Conservation (phyloP, 2,329 filamentous ascomycete species). For the Aureobasidium sp. region DNA sequence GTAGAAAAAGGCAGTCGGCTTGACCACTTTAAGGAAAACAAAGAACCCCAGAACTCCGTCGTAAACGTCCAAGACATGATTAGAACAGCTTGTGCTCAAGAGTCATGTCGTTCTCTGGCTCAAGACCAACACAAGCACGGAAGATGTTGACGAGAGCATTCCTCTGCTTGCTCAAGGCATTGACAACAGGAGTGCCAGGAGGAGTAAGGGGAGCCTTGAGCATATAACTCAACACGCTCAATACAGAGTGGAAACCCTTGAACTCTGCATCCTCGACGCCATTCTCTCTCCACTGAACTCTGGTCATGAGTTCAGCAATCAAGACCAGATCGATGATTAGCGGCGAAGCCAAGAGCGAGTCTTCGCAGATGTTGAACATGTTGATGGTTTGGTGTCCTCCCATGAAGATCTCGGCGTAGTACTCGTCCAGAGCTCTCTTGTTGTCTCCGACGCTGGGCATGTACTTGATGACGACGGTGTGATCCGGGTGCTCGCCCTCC, state of each 20-base stretch:
- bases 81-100: slow-evolving; percentile 92
- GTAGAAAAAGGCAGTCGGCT: not conserved
- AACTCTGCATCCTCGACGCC: slow-evolving; percentile 48
- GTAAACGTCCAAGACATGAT: not conserved
- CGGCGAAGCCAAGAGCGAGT: slow-evolving; percentile 89
- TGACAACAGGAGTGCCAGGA: slow-evolving; percentile 89
- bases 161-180: slow-evolving; percentile 92
- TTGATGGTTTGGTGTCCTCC: slow-evolving; percentile 97
- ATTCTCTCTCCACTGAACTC: slow-evolving; percentile 75
- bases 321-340: slow-evolving; percentile 95
- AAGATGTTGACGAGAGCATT: slow-evolving; percentile 95
- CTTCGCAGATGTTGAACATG: slow-evolving; percentile 98
- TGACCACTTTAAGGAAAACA: not conserved
- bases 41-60: not conserved
- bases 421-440: slow-evolving; percentile 97
- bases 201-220: slow-evolving; percentile 89
- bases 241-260: slow-evolving; percentile 92
- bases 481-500: slow-evolving; percentile 88
- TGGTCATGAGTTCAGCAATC: slow-evolving; percentile 95
- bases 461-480: slow-evolving; percentile 99
- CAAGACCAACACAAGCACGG: slow-evolving; percentile 90
- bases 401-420: slow-evolving; percentile 98
- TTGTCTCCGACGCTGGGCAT: slow-evolving; percentile 98
- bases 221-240: slow-evolving; percentile 98
- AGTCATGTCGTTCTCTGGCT: slow-evolving; percentile 98